Base-by-base conservation (phyloP, 805 yeast species). In the Kuraishia floccosa region DNA sequence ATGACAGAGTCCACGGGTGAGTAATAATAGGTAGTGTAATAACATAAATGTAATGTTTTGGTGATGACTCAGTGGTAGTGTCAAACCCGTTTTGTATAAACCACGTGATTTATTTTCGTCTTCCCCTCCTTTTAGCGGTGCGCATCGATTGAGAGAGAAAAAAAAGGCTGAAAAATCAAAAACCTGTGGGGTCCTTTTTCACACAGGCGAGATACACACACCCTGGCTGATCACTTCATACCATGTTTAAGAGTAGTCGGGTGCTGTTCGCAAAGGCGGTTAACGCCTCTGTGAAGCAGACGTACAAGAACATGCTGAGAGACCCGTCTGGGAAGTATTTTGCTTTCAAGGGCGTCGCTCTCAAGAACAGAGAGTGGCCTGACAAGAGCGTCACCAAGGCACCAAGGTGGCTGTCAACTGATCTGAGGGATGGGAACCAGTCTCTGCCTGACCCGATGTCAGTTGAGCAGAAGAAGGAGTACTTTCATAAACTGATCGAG, bases 401-500 rank as follows among this genome's bases (percentile, higher is more conserved):
- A 3, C 93, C 93, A 14, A 61, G 91, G 41, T 81, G 91, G 91
- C 60, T 82, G 28, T 76, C 87, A 14, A 81, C 93, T 3, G 93
- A 82, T 47, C 63, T 81, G 38, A 68, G 93, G 44, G 93, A 81
- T 48, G 93, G 93, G 20, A 81, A 81, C 54, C 91, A 81, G 57
- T 76, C 87, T 5, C 64, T 81, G 41, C 89, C 91, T 1, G 91
- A 81, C 47, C 93, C 91, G 32, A 81, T 81, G 93, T 64, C 79
- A n/a, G 62, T 79, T 26, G 76, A 60, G n/a, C 87, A 81, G 45
- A 81, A 81, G 56, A 75, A 75, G 46, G 69, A 62, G 33, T 81
- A 76, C 54, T 79, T 80, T 51, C 57, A 68, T 33, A 76, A 78
- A 49, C 60, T 81, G 25, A 66, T 80, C 11, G 80, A 76, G 17